These are phyloP conservation scores for Fragaria iinumae DNA, from an alignment of 306 rosid genomes.

Conservation along the genomic window DNA sequence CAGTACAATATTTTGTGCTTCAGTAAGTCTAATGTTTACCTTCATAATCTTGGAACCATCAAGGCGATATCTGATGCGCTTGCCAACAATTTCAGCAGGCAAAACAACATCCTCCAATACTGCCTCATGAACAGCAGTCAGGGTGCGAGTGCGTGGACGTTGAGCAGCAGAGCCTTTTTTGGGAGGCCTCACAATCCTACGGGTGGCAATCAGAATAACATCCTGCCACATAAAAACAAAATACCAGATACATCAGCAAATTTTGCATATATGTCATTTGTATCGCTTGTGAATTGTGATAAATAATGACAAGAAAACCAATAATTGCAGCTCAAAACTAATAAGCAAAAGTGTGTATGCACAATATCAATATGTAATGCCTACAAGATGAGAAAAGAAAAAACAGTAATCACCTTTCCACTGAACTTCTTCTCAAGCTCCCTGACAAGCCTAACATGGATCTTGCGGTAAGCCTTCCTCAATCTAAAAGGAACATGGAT, in stretches of 20 bases:
- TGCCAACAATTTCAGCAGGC: conserved; percentile 96
- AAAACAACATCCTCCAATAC: conserved; percentile 78
- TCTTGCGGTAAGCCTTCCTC: conserved; percentile 78
- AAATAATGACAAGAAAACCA: background rate
- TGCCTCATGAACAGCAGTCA: conserved; percentile 89
- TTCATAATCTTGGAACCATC: conserved; percentile 88
- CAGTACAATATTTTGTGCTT: background rate
- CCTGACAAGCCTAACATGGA: conserved; percentile 76
- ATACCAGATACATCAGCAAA: background rate
- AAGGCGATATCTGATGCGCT: conserved; percentile 60
- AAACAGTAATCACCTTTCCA: conserved; percentile 56
- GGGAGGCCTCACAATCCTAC: conserved; percentile 83
- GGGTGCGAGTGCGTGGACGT: conserved; percentile 84
- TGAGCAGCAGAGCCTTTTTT: conserved; percentile 85
- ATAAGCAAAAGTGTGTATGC: background rate
- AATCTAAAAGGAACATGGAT: conserved; percentile 70
- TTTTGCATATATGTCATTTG: background rate
- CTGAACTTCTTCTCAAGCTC: conserved; percentile 94
- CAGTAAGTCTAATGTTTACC: conserved; percentile 33
- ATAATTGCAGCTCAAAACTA: background rate
- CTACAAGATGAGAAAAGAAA: background rate
- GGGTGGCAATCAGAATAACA: conserved; percentile 68
- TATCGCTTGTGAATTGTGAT: too few relatives aligned
- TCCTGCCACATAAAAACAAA: conserved; percentile 40
- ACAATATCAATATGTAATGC: background rate